A percentile compares a stretch with the other conserved stretches of the same genome.
Evolutionary conservation across 495 filamentous ascomycete species (phyloP).

Genomic region (Penicillium subrubescens): DNA sequence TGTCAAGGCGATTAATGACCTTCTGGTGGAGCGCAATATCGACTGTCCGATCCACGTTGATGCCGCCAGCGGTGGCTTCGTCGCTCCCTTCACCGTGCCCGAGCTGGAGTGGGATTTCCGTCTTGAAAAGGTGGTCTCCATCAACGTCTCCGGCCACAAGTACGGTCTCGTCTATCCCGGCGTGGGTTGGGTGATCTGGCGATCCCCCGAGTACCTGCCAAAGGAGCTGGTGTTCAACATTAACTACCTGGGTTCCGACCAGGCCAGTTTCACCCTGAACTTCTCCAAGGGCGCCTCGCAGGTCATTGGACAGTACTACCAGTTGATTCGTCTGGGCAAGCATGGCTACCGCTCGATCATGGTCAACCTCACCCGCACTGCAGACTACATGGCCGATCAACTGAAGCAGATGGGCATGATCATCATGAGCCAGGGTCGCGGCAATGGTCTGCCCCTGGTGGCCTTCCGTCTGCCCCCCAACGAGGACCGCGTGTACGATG

Average conservation of each 20-base stretch:
- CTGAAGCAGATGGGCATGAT: constrained; percentile 76
- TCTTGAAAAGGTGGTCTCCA: constrained; percentile 80
- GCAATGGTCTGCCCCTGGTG: constrained; percentile 79
- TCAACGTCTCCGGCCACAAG: constrained; percentile 93
- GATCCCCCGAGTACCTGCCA: constrained; percentile 78
- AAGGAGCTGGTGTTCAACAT: constrained; percentile 96
- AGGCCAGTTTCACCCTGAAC: constrained; percentile 96
- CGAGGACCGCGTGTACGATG: constrained; percentile 70
- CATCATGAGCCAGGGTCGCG: constrained; percentile 76
- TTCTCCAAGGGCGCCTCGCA: constrained; percentile 92
- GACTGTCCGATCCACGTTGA: constrained; percentile 89
- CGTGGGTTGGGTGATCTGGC: constrained; percentile 92
- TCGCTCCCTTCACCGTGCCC: constrained; percentile 83
- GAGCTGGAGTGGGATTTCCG: constrained; percentile 86
- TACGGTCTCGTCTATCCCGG: constrained; percentile 83
- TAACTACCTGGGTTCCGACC: constrained; percentile 93
- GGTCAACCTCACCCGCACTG: constrained; percentile 79
- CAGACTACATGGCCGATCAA: constrained; percentile 73
- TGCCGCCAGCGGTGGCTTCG: constrained; percentile 87
- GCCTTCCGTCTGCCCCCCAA: constrained; percentile 72
- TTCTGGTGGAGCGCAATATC: constrained; percentile 68
- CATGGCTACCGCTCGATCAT: constrained; percentile 85
- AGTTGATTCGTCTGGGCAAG: constrained; percentile 89
- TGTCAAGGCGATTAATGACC: constrained; percentile 83
- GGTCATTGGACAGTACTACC: constrained; percentile 95